Evolutionary conservation across 2,329 filamentous ascomycete genomes (phyloP).

Genomic region (Colletotrichum viniferum): DNA sequence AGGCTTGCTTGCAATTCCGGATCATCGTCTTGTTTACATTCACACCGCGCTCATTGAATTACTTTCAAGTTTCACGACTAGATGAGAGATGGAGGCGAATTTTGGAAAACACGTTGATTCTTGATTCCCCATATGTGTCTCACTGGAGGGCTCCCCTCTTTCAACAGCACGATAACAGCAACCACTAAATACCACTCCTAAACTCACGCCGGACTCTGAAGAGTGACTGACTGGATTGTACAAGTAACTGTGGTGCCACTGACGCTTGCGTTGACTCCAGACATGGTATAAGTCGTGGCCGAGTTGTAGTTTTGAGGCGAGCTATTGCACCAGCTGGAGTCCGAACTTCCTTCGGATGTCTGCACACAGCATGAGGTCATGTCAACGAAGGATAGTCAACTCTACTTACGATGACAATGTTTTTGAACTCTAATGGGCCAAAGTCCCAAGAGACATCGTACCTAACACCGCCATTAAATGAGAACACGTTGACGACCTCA

Average conservation of each 20-base stretch:
- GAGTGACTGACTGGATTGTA: background rate
- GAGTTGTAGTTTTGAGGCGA: background rate
- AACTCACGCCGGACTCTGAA: background rate
- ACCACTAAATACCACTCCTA: background rate
- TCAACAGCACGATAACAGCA: background rate
- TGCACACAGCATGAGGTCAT: background rate
- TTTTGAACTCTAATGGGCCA: background rate
- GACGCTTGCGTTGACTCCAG: background rate
- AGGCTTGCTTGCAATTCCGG: background rate
- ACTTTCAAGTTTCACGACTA: background rate
- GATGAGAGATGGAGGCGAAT: background rate
- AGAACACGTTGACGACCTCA: too few relatives aligned
- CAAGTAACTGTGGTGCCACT: background rate
- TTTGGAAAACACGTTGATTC: background rate
- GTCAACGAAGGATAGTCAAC: background rate
- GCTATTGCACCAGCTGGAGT: background rate
- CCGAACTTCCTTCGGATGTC: background rate
- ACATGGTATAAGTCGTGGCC: background rate
- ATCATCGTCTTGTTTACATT: background rate
- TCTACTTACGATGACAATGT: background rate
- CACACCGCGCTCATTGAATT: background rate
- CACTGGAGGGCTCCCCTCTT: background rate
- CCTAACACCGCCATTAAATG: too few relatives aligned
- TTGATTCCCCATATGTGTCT: background rate
- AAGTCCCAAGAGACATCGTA: background rate